Conservation (phyloP, 345 rosid species). For the Linum lewisii region DNA sequence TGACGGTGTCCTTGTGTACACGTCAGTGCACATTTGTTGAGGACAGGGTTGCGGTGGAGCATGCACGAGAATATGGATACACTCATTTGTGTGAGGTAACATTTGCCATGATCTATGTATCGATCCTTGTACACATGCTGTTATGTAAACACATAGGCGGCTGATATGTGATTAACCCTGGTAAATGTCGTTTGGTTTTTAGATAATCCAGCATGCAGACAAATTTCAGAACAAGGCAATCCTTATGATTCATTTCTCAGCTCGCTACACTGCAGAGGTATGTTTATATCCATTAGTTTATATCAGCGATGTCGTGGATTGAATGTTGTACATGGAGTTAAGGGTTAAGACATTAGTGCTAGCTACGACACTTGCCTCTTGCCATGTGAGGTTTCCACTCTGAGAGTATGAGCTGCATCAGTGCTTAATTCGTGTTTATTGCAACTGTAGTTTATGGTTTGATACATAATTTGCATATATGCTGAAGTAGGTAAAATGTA, state of each 20-base stretch:
- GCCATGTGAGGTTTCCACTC: neutral
- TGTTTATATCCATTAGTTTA: slow-evolving; percentile 3
- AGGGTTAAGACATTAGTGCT: too few relatives aligned
- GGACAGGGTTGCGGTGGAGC: slow-evolving; percentile 54
- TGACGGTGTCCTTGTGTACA: neutral
- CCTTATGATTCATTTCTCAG: slow-evolving; percentile 87
- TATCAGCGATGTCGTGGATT: too few relatives aligned
- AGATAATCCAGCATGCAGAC: slow-evolving; percentile 62
- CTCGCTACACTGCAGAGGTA: slow-evolving; percentile 70
- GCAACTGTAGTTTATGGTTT: neutral
- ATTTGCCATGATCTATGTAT: neutral
- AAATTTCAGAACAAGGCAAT: slow-evolving; percentile 73
- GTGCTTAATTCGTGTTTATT: neutral
- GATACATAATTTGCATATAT: neutral
- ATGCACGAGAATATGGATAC: slow-evolving; percentile 90
- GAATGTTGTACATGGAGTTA: too few relatives aligned
- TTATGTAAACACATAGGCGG: too few relatives aligned
- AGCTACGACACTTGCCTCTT: too few relatives aligned
- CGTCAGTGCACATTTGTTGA: slow-evolving; percentile 77
- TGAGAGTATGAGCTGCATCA: too few relatives aligned
- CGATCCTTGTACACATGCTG: slow-evolving; percentile 4
- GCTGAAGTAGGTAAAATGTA: neutral
- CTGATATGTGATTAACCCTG: too few relatives aligned
- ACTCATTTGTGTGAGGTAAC: slow-evolving; percentile 74
- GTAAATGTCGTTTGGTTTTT: slow-evolving; percentile 10